A percentile compares a stretch with the other conserved stretches of the same genome.
Conservation (phyloP, 1,284 basidiomycete species). For the Pseudomicrostroma phylloplanum region DNA sequence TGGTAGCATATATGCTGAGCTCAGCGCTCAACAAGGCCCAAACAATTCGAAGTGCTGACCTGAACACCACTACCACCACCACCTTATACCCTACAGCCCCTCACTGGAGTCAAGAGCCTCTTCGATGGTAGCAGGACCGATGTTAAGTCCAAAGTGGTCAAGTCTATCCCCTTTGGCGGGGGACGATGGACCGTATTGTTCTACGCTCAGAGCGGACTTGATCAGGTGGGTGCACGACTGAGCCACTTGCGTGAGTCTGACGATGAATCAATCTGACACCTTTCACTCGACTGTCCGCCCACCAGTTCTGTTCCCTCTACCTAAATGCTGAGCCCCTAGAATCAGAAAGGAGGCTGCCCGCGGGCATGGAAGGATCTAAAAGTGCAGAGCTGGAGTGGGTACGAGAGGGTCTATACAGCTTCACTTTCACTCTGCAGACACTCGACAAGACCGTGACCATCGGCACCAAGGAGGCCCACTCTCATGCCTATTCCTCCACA, state of each 20-base stretch:
- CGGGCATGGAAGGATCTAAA: neutral
- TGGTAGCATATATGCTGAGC: no score
- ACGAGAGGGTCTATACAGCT: slow-evolving; percentile 74
- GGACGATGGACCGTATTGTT: slow-evolving; percentile 41
- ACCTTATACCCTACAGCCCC: slow-evolving; percentile 16
- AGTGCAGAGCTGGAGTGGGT: slow-evolving; percentile 56
- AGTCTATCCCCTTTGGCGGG: slow-evolving; percentile 38
- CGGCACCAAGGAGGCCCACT: slow-evolving; percentile 61
- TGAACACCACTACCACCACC: neutral
- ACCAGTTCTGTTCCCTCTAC: slow-evolving; percentile 39
- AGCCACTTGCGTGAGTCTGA: no score
- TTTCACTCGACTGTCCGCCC: slow-evolving; percentile 5
- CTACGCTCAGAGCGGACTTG: slow-evolving; percentile 40
- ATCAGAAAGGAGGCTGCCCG: slow-evolving; percentile 19
- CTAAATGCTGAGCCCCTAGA: slow-evolving; percentile 39
- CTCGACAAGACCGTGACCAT: slow-evolving; percentile 57
- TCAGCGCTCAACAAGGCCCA: no score
- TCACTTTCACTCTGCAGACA: slow-evolving; percentile 66
- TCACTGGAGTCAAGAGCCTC: slow-evolving; percentile 47
- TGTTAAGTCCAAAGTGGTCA: slow-evolving; percentile 51
- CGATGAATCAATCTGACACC: no score
- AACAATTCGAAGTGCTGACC: no score
- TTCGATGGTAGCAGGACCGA: slow-evolving; percentile 51
- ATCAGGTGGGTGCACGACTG: slow-evolving; percentile 19
- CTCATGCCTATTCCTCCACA: slow-evolving; percentile 75